These are phyloP conservation scores for Trichoderma gracile DNA, from an alignment of 2,329 filamentous ascomycete genomes.

Conservation along the genomic window DNA sequence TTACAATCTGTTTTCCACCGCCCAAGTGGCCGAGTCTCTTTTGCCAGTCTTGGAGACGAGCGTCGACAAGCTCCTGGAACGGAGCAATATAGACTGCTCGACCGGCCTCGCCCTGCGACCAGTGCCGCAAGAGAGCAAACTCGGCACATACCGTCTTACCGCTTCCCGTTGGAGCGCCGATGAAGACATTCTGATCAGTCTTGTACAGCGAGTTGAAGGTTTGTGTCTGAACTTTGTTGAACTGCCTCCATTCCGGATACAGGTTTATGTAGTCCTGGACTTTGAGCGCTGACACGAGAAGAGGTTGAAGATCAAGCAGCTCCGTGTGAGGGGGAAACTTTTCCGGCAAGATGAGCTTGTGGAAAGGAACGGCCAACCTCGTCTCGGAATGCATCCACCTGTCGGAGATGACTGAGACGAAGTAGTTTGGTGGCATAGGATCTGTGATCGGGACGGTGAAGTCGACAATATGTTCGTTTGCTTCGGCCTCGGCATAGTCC, in stretches of 20 bases:
- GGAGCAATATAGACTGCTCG: conserved; percentile 93
- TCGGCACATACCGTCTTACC: conserved; percentile 98
- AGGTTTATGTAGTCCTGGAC: conserved; percentile 76
- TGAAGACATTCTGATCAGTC: conserved; percentile 88
- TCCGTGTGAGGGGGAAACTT: conserved; percentile 95
- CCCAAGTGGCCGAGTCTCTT: conserved; percentile 69
- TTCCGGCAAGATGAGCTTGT: conserved; percentile 90
- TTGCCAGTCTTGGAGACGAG: conserved; percentile 80
- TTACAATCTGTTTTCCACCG: conserved; percentile 87
- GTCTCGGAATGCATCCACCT: conserved; percentile 99
- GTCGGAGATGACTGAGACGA: conserved; percentile 91
- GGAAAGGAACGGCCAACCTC: conserved; percentile 88
- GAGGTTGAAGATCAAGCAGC: conserved; percentile 84
- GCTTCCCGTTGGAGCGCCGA: conserved; percentile 90
- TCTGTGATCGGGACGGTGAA: conserved; percentile 96
- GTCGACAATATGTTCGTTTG: conserved; percentile 92
- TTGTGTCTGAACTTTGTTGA: conserved; percentile 98
- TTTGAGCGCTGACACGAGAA: conserved; percentile 88
- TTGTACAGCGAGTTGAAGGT: conserved; percentile 92
- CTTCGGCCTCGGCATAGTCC: conserved; percentile 81
- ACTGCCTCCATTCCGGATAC: conserved; percentile 81
- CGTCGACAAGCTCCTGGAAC: conserved; percentile 89
- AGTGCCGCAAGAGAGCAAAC: conserved; percentile 86
- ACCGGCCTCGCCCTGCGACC: conserved; percentile 60
- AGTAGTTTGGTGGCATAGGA: conserved; percentile 98